Base-by-base conservation (phyloP, 1,284 basidiomycete genomes). In the Tilletia indica region DNA sequence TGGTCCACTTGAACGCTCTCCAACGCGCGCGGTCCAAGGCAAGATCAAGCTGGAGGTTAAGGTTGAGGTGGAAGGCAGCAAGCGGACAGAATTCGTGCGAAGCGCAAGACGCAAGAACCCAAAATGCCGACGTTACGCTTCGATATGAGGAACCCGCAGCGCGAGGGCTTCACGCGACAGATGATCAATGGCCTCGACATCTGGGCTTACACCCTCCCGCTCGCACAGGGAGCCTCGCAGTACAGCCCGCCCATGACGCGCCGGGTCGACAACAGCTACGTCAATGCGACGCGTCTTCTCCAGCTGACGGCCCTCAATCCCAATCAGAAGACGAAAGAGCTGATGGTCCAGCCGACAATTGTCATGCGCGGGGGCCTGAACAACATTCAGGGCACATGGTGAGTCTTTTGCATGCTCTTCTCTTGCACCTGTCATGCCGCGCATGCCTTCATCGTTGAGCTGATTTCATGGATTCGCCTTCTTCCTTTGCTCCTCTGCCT, bases 301-400 rank as follows among this genome's bases (percentile, higher is more conserved):
- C 19, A 25, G 34, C 61, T 64, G 4, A 36, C 36, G 16, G 14
- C 16, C 5, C 61, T 64, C 9, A 38, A 19, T 8, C 36, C 61
- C 9, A 39, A 16, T 14, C 61, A 64, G 61, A 34, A 36, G 36
- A 36, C 61, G 2, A 9, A n/a, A 12, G 61, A 64, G 36, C 61
- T 64, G 11, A 9, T 16, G 3, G 36, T 64, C 4, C 31, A n/a
- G 36, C 61, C 61, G 34, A 38, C 34, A 9, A 38, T 19, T 38
- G 34, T 64, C 61, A 64, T 64, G 4, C 61, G 61, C 5, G 61
- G 61, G 6, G 61, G 61, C 9, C 38, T 64, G 8, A 64, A 64
- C 61, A 64, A 39, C n/a, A 38, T 64, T 16, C 61, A 64, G 61
- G 61, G 61, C 4, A 64, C 61, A 21, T 64, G 61, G 61, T 64